Conservation (phyloP, 2,329 filamentous ascomycete species). For the Escovopsis sp. region DNA sequence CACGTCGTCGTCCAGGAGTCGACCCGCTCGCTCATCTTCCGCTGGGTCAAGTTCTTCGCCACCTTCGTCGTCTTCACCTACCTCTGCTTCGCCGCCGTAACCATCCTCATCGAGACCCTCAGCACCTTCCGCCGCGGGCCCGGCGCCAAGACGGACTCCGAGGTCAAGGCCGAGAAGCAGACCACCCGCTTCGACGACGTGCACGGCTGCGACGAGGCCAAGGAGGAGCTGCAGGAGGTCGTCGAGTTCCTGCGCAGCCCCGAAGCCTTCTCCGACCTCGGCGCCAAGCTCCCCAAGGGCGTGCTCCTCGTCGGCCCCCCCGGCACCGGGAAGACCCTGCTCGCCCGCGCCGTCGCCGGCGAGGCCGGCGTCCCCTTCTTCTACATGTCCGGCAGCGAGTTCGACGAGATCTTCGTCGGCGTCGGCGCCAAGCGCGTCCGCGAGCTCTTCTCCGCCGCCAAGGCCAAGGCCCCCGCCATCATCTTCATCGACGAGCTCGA, state of each 20-base stretch:
- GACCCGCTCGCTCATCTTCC: conserved; percentile 62
- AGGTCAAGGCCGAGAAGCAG: conserved; percentile 86
- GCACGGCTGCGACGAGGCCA: conserved; percentile 94
- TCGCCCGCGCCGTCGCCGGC: conserved; percentile 88
- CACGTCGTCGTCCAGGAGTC: conserved; percentile 95
- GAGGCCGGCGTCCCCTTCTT: conserved; percentile 98
- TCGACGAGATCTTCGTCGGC: conserved; percentile 96
- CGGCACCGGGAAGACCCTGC: conserved; percentile 91
- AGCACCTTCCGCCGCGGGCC: conserved; percentile 62
- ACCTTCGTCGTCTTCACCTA: conserved; percentile 70
- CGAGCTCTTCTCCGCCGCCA: conserved; percentile 74
- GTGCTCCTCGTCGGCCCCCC: conserved; percentile 89
- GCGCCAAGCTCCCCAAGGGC: conserved; percentile 93
- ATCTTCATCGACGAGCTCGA: conserved; percentile 92
- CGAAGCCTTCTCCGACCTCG: conserved; percentile 81
- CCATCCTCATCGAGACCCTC: conserved; percentile 67
- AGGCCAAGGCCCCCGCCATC: conserved; percentile 76
- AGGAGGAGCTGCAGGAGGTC: conserved; percentile 92
- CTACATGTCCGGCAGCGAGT: conserved; percentile 99
- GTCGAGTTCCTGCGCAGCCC: conserved; percentile 93
- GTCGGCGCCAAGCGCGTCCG: conserved; percentile 93
- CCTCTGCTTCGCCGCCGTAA: conserved; percentile 61
- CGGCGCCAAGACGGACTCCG: conserved; percentile 55
- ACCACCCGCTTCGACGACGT: conserved; percentile 85
- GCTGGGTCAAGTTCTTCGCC: conserved; percentile 77